These are phyloP conservation scores for Sutorius eximius DNA, from an alignment of 1,284 basidiomycete genomes.

Conservation along the genomic window DNA sequence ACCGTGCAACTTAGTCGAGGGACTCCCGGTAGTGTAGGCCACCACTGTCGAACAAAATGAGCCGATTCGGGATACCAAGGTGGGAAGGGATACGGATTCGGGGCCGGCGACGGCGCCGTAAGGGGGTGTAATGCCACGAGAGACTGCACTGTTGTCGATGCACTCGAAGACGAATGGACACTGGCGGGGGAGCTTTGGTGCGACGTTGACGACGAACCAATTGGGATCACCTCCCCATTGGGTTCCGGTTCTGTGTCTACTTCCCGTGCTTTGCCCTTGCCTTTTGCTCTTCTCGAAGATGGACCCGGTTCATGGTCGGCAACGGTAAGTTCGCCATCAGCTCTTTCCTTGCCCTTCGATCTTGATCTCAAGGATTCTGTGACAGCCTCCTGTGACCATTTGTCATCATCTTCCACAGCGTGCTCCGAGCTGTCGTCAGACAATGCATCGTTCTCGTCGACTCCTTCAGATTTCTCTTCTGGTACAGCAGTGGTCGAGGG, in stretches of 20 bases:
- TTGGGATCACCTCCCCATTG: slow-evolving; percentile 7
- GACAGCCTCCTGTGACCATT: slow-evolving; percentile 24
- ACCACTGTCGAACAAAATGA: slow-evolving; percentile 77
- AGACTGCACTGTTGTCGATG: background rate
- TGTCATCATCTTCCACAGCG: slow-evolving; percentile 24
- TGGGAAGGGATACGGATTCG: slow-evolving; percentile 56
- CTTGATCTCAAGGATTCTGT: slow-evolving; percentile 18
- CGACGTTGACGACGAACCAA: slow-evolving; percentile 6
- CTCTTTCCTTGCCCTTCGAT: slow-evolving; percentile 30
- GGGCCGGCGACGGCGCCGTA: slow-evolving; percentile 8
- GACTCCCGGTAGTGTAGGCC: slow-evolving; percentile 61
- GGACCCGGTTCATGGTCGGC: slow-evolving; percentile 13
- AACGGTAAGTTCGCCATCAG: slow-evolving; percentile 9
- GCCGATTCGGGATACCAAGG: slow-evolving; percentile 69
- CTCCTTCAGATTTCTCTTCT: background rate
- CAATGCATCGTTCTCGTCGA: background rate
- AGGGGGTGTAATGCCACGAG: background rate
- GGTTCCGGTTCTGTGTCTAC: slow-evolving; percentile 8
- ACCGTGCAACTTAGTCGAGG: slow-evolving; percentile 70
- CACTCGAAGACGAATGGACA: slow-evolving; percentile 8
- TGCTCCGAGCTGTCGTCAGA: slow-evolving; percentile 11
- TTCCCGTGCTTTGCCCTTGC: slow-evolving; percentile 29
- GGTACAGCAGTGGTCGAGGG: background rate
- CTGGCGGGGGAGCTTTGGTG: slow-evolving; percentile 10
- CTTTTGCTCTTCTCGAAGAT: slow-evolving; percentile 10